A percentile compares a stretch with the other conserved stretches of the same genome.
These are phyloP conservation scores for Yamadazyma atlantica DNA, from an alignment of 1,139 yeast genomes.

Conservation along the genomic window DNA sequence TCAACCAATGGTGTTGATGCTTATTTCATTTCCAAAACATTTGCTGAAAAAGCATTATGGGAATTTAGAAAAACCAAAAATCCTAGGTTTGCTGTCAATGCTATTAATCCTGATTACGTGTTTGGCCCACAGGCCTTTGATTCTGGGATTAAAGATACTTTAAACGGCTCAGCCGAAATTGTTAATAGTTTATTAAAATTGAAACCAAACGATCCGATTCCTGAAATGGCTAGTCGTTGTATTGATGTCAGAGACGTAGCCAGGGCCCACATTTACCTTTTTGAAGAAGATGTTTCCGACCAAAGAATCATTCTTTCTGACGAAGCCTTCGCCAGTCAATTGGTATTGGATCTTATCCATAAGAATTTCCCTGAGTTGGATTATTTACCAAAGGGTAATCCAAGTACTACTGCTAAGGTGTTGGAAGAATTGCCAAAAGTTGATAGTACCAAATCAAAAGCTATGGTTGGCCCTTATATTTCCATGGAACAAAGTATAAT, in stretches of 20 bases:
- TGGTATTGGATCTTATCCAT: slow-evolving; percentile 24
- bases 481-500: slow-evolving; percentile 31
- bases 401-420: slow-evolving; percentile 16
- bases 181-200: slow-evolving; percentile 17
- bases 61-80: slow-evolving; percentile 37
- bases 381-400: slow-evolving; percentile 32
- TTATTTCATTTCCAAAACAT: slow-evolving; percentile 33
- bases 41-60: slow-evolving; percentile 51
- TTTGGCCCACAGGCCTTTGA: slow-evolving; percentile 43
- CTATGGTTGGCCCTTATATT: slow-evolving; percentile 33
- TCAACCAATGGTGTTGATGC: slow-evolving; percentile 24
- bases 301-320: slow-evolving; percentile 25
- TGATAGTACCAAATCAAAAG: slow-evolving; percentile 27
- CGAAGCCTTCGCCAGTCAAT: slow-evolving; percentile 19
- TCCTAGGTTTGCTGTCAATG: slow-evolving; percentile 25
- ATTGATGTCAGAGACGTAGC: slow-evolving; percentile 26
- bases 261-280: slow-evolving; percentile 28
- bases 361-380: slow-evolving; percentile 18
- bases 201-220: slow-evolving; percentile 16
- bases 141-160: slow-evolving; percentile 23
- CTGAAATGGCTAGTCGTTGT: slow-evolving; percentile 22
- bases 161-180: slow-evolving; percentile 20
- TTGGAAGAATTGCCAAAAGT: slow-evolving; percentile 8
- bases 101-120: slow-evolving; percentile 33
- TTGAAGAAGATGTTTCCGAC: slow-evolving; percentile 22